Evolutionary conservation across 306 rosid species (phyloP), one percentile per base, ranked within the genome.

Genomic region (Gleditsia sinensis): DNA sequence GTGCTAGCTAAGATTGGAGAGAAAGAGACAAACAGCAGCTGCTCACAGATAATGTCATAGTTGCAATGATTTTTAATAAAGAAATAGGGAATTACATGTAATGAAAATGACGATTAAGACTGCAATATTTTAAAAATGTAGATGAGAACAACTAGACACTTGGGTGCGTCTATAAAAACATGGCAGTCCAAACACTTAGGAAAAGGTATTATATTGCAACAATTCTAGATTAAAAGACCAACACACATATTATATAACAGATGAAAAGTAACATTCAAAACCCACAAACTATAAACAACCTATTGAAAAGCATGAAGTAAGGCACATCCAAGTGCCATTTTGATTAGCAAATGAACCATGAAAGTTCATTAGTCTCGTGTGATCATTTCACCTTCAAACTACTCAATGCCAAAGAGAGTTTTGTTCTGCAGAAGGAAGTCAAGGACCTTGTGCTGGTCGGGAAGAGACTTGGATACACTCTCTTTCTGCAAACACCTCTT

Each of bases 401-500:
- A 45, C 21, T 49, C 74, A 25, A 69, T 0, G 14, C 75, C 64
- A 9, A 20, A 4, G n/a, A n/a, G n/a, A n/a, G n/a, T n/a, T 14
- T 1, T 23, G 25, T 43, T 70, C n/a, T 13, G 51, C 55, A 70
- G 6, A 8, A 19, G 50, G 17, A 28, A 59, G 16, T 32, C 66
- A n/a, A 16, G 32, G 43, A 59, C 66, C 43, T 59, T 32, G 7
- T 16, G 66, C 43, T 32, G 77, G 68, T 72, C 40, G 9, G 86
- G 74, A 21, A 82, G 73, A 16, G 86, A 67, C 9, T 54, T 78
- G 17, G 74, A 23, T 33, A 78, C 78, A 28, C 80, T 78, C 40
- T 82, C 51, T 17, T 21, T 72, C 49, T 74, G 69, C 74, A 73
- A 4, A 46, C 82, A 77, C 45, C 80, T 82, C n/a, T 30, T 77